Percentiles rank a stretch among this genome's conserved stretches.
Evolutionary conservation across 1,139 yeast species (phyloP).

Genomic region (Sugiyamaella novakii): DNA sequence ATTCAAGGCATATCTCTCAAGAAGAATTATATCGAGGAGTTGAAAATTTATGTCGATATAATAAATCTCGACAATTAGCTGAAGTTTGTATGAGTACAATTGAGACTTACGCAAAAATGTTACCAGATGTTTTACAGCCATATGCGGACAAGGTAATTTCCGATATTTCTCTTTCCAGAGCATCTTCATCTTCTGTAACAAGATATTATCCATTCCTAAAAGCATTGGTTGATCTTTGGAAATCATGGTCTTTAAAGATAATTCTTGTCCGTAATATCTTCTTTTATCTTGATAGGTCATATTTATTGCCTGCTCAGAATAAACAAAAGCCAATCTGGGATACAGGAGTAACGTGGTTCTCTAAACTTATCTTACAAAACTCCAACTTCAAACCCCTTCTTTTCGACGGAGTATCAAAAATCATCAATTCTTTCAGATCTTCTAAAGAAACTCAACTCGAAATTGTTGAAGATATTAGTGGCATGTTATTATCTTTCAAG

Average conservation of each 20-base stretch:
- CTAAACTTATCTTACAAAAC: constrained; percentile 14
- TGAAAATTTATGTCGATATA: constrained; percentile 44
- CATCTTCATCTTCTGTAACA: not conserved
- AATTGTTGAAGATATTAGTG: constrained; percentile 10
- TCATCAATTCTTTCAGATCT: constrained; percentile 6
- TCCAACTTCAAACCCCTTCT: constrained; percentile 4
- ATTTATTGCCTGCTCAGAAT: constrained; percentile 37
- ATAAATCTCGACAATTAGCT: constrained; percentile 36
- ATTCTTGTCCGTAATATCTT: constrained; percentile 36
- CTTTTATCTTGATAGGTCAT: constrained; percentile 44
- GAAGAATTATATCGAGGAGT: constrained; percentile 44
- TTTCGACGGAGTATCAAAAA: constrained; percentile 7
- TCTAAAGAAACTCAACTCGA: constrained; percentile 2
- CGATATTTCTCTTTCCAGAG: not conserved
- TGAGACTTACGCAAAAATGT: constrained; percentile 1
- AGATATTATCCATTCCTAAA: constrained; percentile 15
- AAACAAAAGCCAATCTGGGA: constrained; percentile 35
- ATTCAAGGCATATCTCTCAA: constrained; percentile 27
- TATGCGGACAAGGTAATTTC: constrained; percentile 1
- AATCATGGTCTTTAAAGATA: constrained; percentile 35
- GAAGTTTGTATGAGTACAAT: constrained; percentile 12
- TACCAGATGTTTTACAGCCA: constrained; percentile 9
- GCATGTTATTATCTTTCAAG: constrained; percentile 8
- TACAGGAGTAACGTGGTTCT: constrained; percentile 30
- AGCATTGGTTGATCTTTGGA: constrained; percentile 32